These are phyloP conservation scores for Venturia effusa DNA, from an alignment of 2,329 filamentous ascomycete genomes.

Conservation along the genomic window DNA sequence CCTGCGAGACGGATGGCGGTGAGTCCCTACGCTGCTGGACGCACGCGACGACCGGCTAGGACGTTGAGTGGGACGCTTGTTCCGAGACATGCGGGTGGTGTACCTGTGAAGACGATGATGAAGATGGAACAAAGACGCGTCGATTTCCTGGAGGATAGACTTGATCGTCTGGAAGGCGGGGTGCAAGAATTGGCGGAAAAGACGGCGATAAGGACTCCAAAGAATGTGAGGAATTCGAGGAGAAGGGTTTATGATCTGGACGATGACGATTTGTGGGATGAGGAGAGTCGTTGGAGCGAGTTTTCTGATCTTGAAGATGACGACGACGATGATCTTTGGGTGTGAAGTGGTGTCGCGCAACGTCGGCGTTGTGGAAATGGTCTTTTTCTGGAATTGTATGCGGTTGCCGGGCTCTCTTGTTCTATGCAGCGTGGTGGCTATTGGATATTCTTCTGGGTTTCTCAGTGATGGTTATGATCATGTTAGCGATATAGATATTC, in stretches of 20 bases:
- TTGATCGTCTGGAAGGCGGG: background rate
- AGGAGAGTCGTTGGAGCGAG: background rate
- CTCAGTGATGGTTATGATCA: background rate
- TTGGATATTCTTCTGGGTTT: background rate
- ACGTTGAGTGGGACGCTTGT: background rate
- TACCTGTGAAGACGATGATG: background rate
- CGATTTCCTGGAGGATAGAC: background rate
- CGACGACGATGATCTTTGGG: background rate
- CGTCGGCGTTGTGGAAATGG: background rate
- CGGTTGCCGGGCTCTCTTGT: background rate
- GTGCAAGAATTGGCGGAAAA: background rate
- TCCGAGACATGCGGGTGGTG: background rate
- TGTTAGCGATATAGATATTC: background rate
- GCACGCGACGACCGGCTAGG: background rate
- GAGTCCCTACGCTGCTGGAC: background rate
- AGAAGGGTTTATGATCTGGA: background rate
- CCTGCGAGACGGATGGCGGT: background rate
- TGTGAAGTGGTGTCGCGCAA: background rate
- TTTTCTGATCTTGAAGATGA: background rate
- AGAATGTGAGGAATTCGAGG: background rate
- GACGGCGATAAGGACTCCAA: background rate
- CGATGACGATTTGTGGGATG: background rate
- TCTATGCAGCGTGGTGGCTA: background rate
- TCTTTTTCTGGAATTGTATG: background rate
- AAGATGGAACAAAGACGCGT: conserved; percentile 1